Conservation (phyloP, 2,329 filamentous ascomycete species). For the Calonectria pseudoreteaudii region DNA sequence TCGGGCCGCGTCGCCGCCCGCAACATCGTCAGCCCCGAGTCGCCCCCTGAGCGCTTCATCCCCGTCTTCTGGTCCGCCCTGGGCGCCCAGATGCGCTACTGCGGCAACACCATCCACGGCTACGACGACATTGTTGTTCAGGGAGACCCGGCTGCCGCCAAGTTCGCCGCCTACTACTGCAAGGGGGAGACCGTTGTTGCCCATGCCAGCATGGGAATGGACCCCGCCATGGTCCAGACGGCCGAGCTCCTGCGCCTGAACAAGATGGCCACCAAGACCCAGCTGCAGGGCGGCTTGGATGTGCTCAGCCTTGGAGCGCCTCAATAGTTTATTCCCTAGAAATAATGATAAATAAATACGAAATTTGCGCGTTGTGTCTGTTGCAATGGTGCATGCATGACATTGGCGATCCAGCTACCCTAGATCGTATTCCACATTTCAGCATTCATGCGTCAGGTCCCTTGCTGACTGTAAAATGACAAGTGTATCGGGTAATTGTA, state of each 20-base stretch:
- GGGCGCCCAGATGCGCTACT: constrained; percentile 90
- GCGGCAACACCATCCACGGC: constrained; percentile 83
- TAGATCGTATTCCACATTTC: not conserved
- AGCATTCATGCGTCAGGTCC: not conserved
- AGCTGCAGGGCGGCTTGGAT: constrained; percentile 74
- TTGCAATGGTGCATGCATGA: not conserved
- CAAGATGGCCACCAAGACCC: constrained; percentile 85
- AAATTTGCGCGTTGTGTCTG: not conserved
- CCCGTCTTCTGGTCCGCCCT: constrained; percentile 98
- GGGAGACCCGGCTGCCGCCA: constrained; percentile 80
- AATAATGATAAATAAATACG: not conserved
- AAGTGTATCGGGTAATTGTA: not conserved
- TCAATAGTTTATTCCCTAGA: constrained; percentile 2
- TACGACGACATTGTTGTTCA: constrained; percentile 88
- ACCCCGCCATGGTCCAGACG: constrained; percentile 85
- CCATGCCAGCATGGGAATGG: constrained; percentile 89
- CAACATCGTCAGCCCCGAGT: constrained; percentile 76
- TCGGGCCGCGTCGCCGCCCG: constrained; percentile 83
- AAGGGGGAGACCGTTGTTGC: constrained; percentile 89
- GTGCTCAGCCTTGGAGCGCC: constrained; percentile 57
- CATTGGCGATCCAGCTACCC: not conserved
- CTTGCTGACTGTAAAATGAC: not conserved
- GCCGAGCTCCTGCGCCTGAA: constrained; percentile 86
- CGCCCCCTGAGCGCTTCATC: constrained; percentile 79
- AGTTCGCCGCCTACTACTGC: constrained; percentile 91